Evolutionary conservation across 176 grass and related monocot species (phyloP).

Genomic region (Carex kokanica): DNA sequence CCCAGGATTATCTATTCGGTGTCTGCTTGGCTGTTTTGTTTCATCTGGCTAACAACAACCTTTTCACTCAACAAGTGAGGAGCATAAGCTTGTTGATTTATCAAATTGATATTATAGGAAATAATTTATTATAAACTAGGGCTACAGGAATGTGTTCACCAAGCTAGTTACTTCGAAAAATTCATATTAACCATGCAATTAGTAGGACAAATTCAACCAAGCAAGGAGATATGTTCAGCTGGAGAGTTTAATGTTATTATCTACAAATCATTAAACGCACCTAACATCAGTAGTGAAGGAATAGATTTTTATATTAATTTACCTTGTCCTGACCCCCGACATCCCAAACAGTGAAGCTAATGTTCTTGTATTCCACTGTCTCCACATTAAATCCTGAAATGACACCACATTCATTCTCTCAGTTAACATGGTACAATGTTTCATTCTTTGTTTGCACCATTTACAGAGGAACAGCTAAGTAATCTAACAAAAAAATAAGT

Average conservation of each 20-base stretch:
- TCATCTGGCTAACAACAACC: background rate
- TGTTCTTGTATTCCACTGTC: conserved; percentile 33
- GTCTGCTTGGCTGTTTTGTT: background rate
- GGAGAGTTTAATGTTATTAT: background rate
- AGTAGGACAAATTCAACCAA: background rate
- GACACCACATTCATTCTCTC: background rate
- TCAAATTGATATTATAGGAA: background rate
- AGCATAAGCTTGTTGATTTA: background rate
- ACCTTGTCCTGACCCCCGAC: conserved; percentile 34
- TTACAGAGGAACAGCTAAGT: background rate
- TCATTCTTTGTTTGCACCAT: background rate
- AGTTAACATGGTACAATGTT: background rate
- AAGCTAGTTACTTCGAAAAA: background rate
- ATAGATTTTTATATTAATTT: conserved; percentile 2
- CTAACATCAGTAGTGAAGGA: background rate
- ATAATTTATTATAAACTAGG: background rate
- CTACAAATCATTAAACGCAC: background rate
- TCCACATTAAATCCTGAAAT: conserved; percentile 29
- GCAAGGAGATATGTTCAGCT: background rate
- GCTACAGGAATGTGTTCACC: background rate
- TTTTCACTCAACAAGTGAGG: background rate
- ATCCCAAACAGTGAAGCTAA: conserved; percentile 33
- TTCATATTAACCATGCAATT: background rate
- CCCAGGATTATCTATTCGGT: background rate
- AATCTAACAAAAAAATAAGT: background rate